Evolutionary conservation across 768 basidiomycete species (phyloP), one percentile per base, ranked within the genome.

Genomic region (Thelephora aurantiotincta): DNA sequence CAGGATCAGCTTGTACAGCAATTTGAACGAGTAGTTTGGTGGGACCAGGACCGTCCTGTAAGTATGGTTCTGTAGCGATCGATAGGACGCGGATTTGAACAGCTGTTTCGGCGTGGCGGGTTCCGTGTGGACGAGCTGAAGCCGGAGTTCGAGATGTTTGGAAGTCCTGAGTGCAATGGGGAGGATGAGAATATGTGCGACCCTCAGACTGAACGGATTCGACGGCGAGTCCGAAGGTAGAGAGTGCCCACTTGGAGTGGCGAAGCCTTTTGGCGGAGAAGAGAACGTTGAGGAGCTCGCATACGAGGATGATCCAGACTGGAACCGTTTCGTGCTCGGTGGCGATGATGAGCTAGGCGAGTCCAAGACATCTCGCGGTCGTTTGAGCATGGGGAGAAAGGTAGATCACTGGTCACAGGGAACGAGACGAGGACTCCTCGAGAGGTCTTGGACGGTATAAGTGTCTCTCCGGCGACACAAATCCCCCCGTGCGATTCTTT

Each of bases 1-100:
- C 6, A 71, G 63, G 23, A 85, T 67, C 43, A 87, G 70, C 42
- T 68, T 71, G 35, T 74, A 73, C 4, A 87, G 65, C 54, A 81
- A 81, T 0, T 71, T 65, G 52, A 87, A 78, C 0, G 78, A 80
- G 57, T 83, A 85, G 57, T 70, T 81, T 22, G 76, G 64, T 0
- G 83, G 83, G 6, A 83, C 79, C 52, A 82, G 82, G 4, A 76
- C 75, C 46, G 84, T 63, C 46, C 82, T 73, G 55, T 77, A 74
- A 2, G 80, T 68, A 5, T 77, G 75, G 4, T 78, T 74, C 38
- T 9, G 7, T 12, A 16, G 13, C 9, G 34, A 23, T 9, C 30
- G 18, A 11, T 47, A 13, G 26, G 11, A 14, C 35, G 35, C 20
- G n/a, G 34, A 11, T 19, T 19, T 26, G 18, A 18, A 9, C 20